Evolutionary conservation across 306 rosid genomes (phyloP).

Genomic region (Fragaria vesca): DNA sequence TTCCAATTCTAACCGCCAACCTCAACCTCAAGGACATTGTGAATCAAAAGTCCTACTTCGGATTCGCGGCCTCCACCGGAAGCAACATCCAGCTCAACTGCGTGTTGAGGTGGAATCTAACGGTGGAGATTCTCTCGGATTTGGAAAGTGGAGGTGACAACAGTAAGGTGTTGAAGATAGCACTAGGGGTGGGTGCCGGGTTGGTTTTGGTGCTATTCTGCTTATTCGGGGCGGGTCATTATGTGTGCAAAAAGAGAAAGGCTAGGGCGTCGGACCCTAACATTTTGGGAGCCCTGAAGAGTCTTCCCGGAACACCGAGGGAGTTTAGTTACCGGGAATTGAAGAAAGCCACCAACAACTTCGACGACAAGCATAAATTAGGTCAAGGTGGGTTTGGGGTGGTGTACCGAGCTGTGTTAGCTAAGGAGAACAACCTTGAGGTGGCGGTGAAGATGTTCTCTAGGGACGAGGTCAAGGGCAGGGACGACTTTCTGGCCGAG

Average conservation of each 20-base stretch:
- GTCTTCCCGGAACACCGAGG: constrained; percentile 69
- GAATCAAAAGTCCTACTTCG: constrained; percentile 45
- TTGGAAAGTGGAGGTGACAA: not conserved
- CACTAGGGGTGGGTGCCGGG: constrained; percentile 42
- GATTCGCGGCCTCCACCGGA: constrained; percentile 77
- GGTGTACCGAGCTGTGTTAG: constrained; percentile 51
- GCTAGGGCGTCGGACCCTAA: constrained; percentile 23
- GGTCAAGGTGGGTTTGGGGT: constrained; percentile 82
- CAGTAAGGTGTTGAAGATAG: constrained; percentile 21
- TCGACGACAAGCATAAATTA: constrained; percentile 50
- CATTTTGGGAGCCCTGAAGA: constrained; percentile 62
- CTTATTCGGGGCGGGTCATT: constrained; percentile 22
- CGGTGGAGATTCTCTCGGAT: constrained; percentile 40
- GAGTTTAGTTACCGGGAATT: constrained; percentile 54
- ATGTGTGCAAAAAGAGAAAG: constrained; percentile 19
- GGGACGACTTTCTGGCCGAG: constrained; percentile 76
- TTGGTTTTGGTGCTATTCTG: constrained; percentile 19
- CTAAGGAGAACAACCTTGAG: constrained; percentile 35
- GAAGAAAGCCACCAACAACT: constrained; percentile 66
- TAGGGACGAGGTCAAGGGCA: constrained; percentile 54
- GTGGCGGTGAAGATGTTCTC: constrained; percentile 78
- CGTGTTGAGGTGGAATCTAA: constrained; percentile 60
- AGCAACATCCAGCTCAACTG: constrained; percentile 46
- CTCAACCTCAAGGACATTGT: constrained; percentile 36
- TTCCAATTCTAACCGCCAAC: constrained; percentile 33